Base-by-base conservation (phyloP, 768 basidiomycete species). In the Agrocybe pediades region DNA sequence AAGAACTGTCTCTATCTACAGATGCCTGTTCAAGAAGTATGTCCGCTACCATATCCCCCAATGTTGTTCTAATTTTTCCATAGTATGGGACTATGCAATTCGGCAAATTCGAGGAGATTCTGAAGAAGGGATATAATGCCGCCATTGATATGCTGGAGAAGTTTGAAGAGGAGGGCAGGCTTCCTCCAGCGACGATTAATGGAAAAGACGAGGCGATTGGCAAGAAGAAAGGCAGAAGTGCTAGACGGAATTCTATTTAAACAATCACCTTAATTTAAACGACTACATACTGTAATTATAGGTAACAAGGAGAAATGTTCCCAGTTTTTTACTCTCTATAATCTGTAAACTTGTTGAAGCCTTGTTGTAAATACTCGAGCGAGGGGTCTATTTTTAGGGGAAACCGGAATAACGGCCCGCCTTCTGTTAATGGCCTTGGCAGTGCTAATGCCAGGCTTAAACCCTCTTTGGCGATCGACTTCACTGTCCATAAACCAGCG, bases 1-100 rank as follows among this genome's bases (percentile, higher is more conserved):
- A 88, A 88, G 8, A 92, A 90, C 1, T 95, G 93, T 65, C 73
- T 98, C 41, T 98, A 99, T 65, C 86, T 97, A 70, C 83, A 84
- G 55, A 91, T 98, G 89, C 97, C 97, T 0, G 95, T 99, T 11
- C 92, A 97, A 58, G 85, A 92, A 72, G 91, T 92, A 61, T 19
- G 23, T 47, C 30, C 20, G 16, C 5, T n/a, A 6, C 11, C 21
- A 27, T 44, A 41, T 21, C 9, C 8, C 8, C 23, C 15, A 7
- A 17, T 46, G 21, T 17, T 25, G 20, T 13, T 29, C 41, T 56
- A 25, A 63, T 25, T 19, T 50, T 25, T 47, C 45, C 51, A 13
- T 55, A 94, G 87, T 98, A 90, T 60, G 93, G 94, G 4, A 98
- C 95, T 5, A 77, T 98, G 21, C 91, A 95, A 66, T 95, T 93